phyloP scores from a whole-genome alignment of 2,329 filamentous ascomycete genomes.

The Calonectria honghensis region DNA sequence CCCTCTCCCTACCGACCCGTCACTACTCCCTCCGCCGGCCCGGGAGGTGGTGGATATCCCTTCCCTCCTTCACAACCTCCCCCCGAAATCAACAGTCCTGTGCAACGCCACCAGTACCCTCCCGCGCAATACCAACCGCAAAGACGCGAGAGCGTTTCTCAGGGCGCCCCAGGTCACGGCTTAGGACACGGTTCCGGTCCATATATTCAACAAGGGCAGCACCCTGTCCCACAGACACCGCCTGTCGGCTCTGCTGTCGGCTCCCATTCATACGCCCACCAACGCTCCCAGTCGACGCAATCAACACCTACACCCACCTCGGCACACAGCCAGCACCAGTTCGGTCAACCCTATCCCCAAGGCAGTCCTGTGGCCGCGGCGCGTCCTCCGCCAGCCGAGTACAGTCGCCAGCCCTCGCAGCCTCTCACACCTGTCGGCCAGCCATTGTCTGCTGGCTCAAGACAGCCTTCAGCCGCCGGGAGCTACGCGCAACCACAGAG shows the following conservation, averaged over 20 bases:
- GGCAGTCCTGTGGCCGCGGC: constrained; percentile 71
- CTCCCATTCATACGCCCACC: constrained; percentile 63
- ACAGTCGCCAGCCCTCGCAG: constrained; percentile 71
- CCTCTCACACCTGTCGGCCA: constrained; percentile 73
- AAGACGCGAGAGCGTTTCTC: constrained; percentile 68
- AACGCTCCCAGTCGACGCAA: constrained; percentile 75
- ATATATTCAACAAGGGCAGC: constrained; percentile 63
- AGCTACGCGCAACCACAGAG: constrained; percentile 72
- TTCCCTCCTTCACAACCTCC: constrained; percentile 68
- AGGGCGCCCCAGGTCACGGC: constrained; percentile 55
- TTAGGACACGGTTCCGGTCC: constrained; percentile 59
- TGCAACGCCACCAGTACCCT: constrained; percentile 72
- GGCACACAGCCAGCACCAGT: constrained; percentile 75
- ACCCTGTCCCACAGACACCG: constrained; percentile 68
- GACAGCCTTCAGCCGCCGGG: constrained; percentile 64
- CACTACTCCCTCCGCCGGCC: constrained; percentile 63
- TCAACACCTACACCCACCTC: constrained; percentile 78
- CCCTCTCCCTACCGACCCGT: constrained; percentile 70
- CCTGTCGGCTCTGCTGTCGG: constrained; percentile 66
- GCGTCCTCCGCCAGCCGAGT: constrained; percentile 65
- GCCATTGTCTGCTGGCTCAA: constrained; percentile 65
- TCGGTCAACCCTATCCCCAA: constrained; percentile 69
- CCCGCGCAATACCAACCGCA: constrained; percentile 65
- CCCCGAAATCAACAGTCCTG: constrained; percentile 68
- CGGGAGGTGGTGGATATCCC: constrained; percentile 69